These are phyloP conservation scores for Heimioporus retisporus DNA, from an alignment of 1,284 basidiomycete species.

Conservation along the genomic window DNA sequence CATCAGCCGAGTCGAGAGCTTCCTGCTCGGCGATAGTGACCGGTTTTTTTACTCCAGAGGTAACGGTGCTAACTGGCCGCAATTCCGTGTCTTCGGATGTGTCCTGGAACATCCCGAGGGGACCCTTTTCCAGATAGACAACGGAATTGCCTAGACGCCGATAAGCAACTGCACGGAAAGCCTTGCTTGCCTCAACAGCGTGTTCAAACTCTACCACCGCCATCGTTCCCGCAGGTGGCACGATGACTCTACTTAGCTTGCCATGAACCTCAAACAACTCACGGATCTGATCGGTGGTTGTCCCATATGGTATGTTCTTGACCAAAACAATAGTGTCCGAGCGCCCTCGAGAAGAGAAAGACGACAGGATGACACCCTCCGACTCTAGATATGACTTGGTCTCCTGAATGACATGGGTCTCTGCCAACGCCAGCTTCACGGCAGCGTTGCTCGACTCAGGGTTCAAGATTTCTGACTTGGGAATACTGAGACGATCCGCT, in stretches of 20 bases:
- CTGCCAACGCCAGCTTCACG: slow-evolving; percentile 95
- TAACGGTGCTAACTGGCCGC: slow-evolving; percentile 1
- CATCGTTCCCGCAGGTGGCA: slow-evolving; percentile 95
- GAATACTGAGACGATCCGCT: slow-evolving; percentile 83
- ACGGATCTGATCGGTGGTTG: slow-evolving; percentile 77
- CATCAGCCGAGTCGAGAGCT: slow-evolving; percentile 45
- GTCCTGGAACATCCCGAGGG: slow-evolving; percentile 79
- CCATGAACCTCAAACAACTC: slow-evolving; percentile 88
- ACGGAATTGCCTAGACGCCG: slow-evolving; percentile 91
- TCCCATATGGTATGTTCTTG: slow-evolving; percentile 98
- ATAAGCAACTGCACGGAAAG: slow-evolving; percentile 90
- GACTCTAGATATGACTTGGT: slow-evolving; percentile 91
- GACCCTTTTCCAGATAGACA: slow-evolving; percentile 95
- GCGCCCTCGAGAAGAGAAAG: slow-evolving; percentile 64
- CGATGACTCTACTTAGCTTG: slow-evolving; percentile 78
- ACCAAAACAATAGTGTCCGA: slow-evolving; percentile 92
- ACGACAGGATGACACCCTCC: slow-evolving; percentile 72
- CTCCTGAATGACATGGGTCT: slow-evolving; percentile 96
- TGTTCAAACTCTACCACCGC: slow-evolving; percentile 92
- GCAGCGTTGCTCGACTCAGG: slow-evolving; percentile 83
- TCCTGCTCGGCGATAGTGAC: slow-evolving; percentile 56
- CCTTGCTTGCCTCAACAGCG: slow-evolving; percentile 75
- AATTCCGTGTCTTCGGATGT: slow-evolving; percentile 32
- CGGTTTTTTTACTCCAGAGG: slow-evolving; percentile 50
- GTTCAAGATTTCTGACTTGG: slow-evolving; percentile 91